Conservation (phyloP, 108 stramenopile genomes). For the Cyclotella sp. region DNA sequence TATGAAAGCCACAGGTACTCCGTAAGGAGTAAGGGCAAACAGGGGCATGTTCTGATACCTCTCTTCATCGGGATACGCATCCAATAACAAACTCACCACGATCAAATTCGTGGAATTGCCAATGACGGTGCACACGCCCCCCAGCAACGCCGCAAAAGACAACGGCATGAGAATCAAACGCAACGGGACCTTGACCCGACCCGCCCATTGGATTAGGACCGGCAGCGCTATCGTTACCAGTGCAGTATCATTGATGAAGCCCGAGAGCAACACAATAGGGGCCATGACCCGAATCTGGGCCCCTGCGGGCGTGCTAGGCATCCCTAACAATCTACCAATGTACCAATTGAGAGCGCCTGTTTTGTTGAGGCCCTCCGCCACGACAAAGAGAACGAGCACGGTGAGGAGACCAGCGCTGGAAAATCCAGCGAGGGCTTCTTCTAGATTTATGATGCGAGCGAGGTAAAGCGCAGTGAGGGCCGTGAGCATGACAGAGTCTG, state of each 20-base stretch:
- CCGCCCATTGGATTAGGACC: conserved; percentile 79
- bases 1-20: conserved; percentile 76
- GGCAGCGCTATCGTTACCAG: conserved; percentile 90
- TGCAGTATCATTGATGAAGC: conserved; percentile 88
- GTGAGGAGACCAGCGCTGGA: conserved; percentile 22
- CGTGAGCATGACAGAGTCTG: conserved; percentile 26
- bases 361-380: conserved; percentile 77
- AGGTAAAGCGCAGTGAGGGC: conserved; percentile 21
- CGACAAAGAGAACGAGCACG: conserved; percentile 57
- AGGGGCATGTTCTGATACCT: conserved; percentile 55
- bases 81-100: conserved; percentile 67
- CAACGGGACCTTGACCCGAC: conserved; percentile 46
- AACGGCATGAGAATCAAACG: conserved; percentile 80
- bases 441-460: conserved; percentile 18
- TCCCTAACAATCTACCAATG: conserved; percentile 75
- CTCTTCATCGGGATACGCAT: conserved; percentile 49
- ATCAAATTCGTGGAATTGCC: conserved; percentile 88
- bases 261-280: conserved; percentile 70
- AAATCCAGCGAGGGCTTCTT: conserved; percentile 22
- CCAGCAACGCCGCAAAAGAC: conserved; percentile 79
- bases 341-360: conserved; percentile 87
- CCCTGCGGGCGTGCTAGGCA: conserved; percentile 57
- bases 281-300: conserved; percentile 72
- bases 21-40: conserved; percentile 78
- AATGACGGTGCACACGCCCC: conserved; percentile 86